These are phyloP conservation scores for Mallotus japonicus DNA, from an alignment of 441 rosid genomes.

Conservation along the genomic window DNA sequence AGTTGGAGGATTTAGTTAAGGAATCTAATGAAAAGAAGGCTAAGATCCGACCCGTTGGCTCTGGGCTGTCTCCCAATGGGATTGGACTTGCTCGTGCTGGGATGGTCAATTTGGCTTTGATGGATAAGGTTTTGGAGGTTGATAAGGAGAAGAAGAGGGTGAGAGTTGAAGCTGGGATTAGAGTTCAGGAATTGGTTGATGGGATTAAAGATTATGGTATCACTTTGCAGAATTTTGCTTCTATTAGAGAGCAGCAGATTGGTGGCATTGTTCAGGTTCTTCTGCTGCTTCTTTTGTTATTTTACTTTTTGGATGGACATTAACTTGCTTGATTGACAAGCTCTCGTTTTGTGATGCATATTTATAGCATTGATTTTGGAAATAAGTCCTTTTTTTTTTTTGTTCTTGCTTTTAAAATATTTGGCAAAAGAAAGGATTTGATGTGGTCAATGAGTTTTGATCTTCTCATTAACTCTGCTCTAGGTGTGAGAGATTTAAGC, in stretches of 20 bases:
- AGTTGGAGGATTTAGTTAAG: conserved; percentile 68
- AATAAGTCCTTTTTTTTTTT: too few relatives aligned
- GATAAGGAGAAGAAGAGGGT: conserved; percentile 82
- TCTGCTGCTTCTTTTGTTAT: too few relatives aligned
- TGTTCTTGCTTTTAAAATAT: too few relatives aligned
- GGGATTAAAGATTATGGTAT: conserved; percentile 70
- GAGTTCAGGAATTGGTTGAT: conserved; percentile 86
- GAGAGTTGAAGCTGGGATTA: conserved; percentile 77
- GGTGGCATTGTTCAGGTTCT: conserved; percentile 88
- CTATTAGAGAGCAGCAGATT: conserved; percentile 96
- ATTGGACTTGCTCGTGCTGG: conserved; percentile 83
- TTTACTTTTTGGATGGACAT: not conserved
- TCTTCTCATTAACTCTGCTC: not conserved
- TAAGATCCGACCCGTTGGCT: conserved; percentile 86
- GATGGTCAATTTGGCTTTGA: conserved; percentile 81
- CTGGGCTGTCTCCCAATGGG: conserved; percentile 93
- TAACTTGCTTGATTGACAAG: not conserved
- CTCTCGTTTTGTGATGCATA: not conserved
- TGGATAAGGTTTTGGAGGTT: conserved; percentile 82
- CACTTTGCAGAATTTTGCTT: conserved; percentile 91
- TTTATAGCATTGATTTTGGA: not conserved
- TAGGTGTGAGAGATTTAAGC: not conserved
- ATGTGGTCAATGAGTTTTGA: not conserved
- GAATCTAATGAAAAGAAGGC: conserved; percentile 55
- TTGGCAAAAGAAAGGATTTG: too few relatives aligned